Conservation (phyloP, 2,329 filamentous ascomycete species). For the Beauveria medogensis region DNA sequence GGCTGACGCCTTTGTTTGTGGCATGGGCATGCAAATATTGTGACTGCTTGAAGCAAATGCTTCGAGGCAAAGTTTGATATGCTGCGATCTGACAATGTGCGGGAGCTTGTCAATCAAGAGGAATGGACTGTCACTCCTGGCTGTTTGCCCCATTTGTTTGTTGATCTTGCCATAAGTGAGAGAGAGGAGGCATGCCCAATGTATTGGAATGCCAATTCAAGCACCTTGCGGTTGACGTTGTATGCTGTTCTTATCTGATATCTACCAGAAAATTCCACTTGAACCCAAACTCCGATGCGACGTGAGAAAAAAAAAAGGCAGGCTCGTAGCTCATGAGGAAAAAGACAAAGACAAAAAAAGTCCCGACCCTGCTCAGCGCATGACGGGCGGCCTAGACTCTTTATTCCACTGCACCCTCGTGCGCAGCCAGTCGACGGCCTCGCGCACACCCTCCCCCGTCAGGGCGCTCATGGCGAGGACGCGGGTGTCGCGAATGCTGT, state of each 20-base stretch:
- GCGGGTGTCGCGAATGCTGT: conserved; percentile 77
- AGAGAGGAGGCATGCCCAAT: background rate
- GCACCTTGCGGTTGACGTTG: background rate
- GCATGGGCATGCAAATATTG: no score
- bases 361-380: conserved; percentile 52
- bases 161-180: no score
- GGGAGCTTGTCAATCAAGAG: no score
- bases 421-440: conserved; percentile 95
- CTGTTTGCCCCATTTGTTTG: no score
- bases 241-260: background rate
- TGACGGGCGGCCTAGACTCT: conserved; percentile 81
- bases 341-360: background rate
- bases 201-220: background rate
- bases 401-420: conserved; percentile 95
- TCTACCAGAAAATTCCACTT: background rate
- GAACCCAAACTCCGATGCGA: conserved; percentile 4
- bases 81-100: no score
- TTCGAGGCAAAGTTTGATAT: no score
- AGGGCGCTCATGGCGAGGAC: conserved; percentile 90
- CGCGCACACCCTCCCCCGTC: conserved; percentile 76
- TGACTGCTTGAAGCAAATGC: no score
- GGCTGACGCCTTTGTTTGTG: no score
- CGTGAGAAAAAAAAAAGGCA: conserved; percentile 9
- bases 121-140: no score
- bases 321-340: conserved; percentile 7